phyloP scores from a whole-genome alignment of 1,284 basidiomycete genomes.

The Cutaneotrichosporon daszewskae region DNA sequence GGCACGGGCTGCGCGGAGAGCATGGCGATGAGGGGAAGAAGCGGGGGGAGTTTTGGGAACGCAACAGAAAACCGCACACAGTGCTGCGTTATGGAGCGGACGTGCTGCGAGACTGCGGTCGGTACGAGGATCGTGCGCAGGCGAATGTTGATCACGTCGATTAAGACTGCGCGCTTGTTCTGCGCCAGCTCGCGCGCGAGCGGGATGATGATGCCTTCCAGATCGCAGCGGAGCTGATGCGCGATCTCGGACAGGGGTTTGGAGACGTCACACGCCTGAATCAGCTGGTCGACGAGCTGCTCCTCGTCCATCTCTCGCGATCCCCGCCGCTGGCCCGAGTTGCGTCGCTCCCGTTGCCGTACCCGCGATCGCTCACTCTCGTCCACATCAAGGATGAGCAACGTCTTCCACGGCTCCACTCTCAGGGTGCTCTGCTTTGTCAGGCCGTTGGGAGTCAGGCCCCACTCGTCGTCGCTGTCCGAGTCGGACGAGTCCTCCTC shows the following conservation, averaged over 20 bases:
- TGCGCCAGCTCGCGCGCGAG: slow-evolving; percentile 84
- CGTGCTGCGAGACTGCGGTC: slow-evolving; percentile 59
- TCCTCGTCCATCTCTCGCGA: slow-evolving; percentile 40
- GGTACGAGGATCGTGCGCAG: slow-evolving; percentile 77
- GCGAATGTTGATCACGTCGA: slow-evolving; percentile 75
- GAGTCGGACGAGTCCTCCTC: slow-evolving; percentile 53
- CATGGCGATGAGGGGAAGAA: slow-evolving; percentile 65
- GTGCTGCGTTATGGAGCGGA: slow-evolving; percentile 54
- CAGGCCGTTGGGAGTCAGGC: slow-evolving; percentile 9
- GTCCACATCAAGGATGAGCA: slow-evolving; percentile 59
- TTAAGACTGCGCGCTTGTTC: slow-evolving; percentile 79
- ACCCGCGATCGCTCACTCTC: not conserved
- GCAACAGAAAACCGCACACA: slow-evolving; percentile 59
- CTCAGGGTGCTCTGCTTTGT: slow-evolving; percentile 21
- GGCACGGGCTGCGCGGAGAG: slow-evolving; percentile 64
- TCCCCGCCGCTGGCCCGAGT: no score
- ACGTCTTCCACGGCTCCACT: slow-evolving; percentile 85
- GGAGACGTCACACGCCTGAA: slow-evolving; percentile 57
- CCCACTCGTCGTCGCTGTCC: slow-evolving; percentile 49
- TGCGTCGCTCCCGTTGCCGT: not conserved
- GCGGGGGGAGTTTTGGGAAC: slow-evolving; percentile 65
- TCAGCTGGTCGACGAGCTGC: slow-evolving; percentile 58
- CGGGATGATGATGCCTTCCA: slow-evolving; percentile 78
- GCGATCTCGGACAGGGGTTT: slow-evolving; percentile 71
- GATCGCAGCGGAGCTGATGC: slow-evolving; percentile 73